Conservation (phyloP, 31 red algal genomes). For the Asparagopsis taxiformis region DNA sequence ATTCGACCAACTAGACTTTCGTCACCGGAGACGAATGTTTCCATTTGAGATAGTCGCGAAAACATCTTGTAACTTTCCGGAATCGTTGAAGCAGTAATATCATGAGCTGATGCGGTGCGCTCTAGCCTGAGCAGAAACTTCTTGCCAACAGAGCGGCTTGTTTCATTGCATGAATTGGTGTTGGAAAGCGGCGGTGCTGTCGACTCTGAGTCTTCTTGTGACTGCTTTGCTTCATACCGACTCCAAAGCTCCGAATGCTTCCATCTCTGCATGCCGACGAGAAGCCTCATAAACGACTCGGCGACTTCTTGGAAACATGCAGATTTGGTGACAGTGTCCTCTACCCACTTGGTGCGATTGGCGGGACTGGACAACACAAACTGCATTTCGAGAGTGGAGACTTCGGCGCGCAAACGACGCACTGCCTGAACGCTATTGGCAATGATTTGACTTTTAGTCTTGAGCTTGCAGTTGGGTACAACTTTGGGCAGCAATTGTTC, state of each 20-base stretch:
- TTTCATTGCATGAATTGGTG: conserved; percentile 1
- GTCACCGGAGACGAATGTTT: conserved; percentile 33
- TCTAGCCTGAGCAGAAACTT: conserved; percentile 48
- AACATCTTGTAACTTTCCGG: conserved; percentile 26
- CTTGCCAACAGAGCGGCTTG: conserved; percentile 19
- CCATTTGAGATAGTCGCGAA: conserved; percentile 27
- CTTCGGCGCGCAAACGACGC: conserved; percentile 30
- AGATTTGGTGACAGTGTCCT: conserved; percentile 26
- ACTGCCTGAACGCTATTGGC: conserved; percentile 48
- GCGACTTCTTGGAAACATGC: conserved; percentile 38
- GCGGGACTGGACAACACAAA: conserved; percentile 52
- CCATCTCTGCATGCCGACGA: conserved; percentile 51
- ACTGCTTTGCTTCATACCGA: conserved; percentile 16
- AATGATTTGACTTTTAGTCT: conserved; percentile 63
- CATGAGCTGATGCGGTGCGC: conserved; percentile 23
- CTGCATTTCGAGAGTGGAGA: conserved; percentile 48
- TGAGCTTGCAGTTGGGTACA: conserved; percentile 47
- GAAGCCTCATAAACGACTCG: conserved; percentile 57
- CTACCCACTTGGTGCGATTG: conserved; percentile 66
- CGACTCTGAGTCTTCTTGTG: conserved; percentile 3
- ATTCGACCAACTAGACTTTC: conserved; percentile 56
- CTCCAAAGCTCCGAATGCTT: conserved; percentile 69
- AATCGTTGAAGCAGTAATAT: conserved; percentile 10
- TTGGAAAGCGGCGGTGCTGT: conserved; percentile 16
- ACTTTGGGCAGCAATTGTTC: conserved; percentile 50